Conservation (phyloP, 2,329 filamentous ascomycete species). For the Penicillium sclerotiorum region DNA sequence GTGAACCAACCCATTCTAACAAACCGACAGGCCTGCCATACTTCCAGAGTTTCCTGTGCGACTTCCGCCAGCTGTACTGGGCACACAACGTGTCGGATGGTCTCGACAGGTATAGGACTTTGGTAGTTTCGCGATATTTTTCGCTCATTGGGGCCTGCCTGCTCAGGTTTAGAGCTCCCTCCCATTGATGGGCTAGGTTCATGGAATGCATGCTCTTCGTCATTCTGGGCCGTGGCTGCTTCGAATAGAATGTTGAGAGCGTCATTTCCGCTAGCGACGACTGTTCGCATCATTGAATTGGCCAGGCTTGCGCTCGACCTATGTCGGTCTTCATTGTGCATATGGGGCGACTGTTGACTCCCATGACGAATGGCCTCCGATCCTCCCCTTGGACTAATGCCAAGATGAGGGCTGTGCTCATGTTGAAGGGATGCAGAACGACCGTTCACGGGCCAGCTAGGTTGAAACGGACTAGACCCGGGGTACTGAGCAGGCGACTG, state of each 20-base stretch:
- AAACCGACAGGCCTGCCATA: conserved; percentile 56
- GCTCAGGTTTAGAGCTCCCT: conserved; percentile 21
- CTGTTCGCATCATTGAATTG: conserved; percentile 45
- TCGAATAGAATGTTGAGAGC: conserved; percentile 57
- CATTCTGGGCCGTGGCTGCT: conserved; percentile 46
- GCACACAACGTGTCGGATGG: conserved; percentile 23
- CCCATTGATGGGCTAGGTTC: conserved; percentile 28
- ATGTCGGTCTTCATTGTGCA: conserved; percentile 14
- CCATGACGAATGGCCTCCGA: neutral
- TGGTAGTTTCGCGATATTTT: conserved; percentile 20
- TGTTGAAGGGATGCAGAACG: conserved; percentile 18
- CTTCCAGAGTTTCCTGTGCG: conserved; percentile 41
- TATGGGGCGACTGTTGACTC: neutral
- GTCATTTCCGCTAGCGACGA: conserved; percentile 58
- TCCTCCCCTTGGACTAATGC: conserved; percentile 13
- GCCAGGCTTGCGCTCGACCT: conserved; percentile 35
- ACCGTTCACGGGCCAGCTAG: conserved; percentile 15
- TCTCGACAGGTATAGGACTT: conserved; percentile 23
- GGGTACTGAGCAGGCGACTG: conserved; percentile 12
- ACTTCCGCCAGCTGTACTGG: conserved; percentile 33
- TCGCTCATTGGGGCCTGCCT: conserved; percentile 9
- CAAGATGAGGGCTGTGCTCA: conserved; percentile 15
- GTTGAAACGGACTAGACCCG: conserved; percentile 19
- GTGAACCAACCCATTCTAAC: conserved; percentile 61
- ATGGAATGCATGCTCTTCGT: conserved; percentile 40